phyloP scores from a whole-genome alignment of 106 monocot genomes.

The Dioscorea zingiberensis region DNA sequence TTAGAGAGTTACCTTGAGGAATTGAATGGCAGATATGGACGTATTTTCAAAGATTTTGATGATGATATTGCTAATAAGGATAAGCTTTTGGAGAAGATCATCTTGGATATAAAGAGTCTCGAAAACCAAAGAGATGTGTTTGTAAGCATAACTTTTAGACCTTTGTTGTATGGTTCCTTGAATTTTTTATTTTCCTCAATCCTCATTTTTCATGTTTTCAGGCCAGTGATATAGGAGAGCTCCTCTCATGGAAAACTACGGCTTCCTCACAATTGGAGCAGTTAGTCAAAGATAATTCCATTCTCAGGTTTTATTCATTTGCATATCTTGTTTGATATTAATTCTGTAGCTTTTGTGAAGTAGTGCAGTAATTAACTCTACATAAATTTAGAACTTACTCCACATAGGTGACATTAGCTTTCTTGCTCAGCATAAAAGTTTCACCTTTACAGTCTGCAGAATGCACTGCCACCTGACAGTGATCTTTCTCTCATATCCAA shows the following conservation, averaged over 20 bases:
- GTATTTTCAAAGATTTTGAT: conserved; percentile 77
- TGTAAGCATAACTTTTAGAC: conserved; percentile 31
- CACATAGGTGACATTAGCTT: too few relatives aligned
- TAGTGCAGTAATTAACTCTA: too few relatives aligned
- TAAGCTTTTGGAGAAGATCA: conserved; percentile 43
- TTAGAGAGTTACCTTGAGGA: conserved; percentile 79
- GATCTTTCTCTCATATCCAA: too few relatives aligned
- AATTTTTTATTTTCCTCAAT: not conserved
- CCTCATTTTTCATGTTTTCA: conserved; percentile 21
- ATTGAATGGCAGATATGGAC: conserved; percentile 66
- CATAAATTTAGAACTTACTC: too few relatives aligned
- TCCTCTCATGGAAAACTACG: conserved; percentile 50
- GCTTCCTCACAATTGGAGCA: conserved; percentile 47
- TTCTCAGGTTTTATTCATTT: conserved; percentile 51
- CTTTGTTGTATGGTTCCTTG: not conserved
- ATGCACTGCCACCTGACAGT: too few relatives aligned
- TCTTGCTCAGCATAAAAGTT: too few relatives aligned
- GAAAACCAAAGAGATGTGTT: conserved; percentile 34
- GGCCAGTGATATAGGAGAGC: conserved; percentile 50
- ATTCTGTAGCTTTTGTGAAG: not conserved
- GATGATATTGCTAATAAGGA: conserved; percentile 54
- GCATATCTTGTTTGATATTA: not conserved
- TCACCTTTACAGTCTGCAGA: too few relatives aligned
- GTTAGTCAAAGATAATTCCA: conserved; percentile 40
- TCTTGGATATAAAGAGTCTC: conserved; percentile 46